Evolutionary conservation across 2,329 filamentous ascomycete species (phyloP).

Genomic region (Monosporascus sp.): DNA sequence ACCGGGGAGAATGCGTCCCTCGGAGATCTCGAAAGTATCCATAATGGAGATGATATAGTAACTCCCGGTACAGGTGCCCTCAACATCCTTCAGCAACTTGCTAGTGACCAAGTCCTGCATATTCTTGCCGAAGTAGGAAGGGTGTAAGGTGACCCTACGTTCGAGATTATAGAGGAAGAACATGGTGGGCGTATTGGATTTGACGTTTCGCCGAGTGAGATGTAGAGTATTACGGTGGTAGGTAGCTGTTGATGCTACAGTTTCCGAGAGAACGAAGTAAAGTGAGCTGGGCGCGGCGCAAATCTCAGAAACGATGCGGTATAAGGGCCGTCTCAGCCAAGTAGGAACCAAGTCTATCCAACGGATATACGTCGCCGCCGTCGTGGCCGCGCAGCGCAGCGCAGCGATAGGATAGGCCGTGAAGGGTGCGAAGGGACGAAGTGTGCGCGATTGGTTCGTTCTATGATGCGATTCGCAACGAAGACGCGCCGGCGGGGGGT

Average conservation of each 20-base stretch:
- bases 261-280: background rate
- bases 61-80: constrained; percentile 89
- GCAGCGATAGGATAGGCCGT: too few species aligned
- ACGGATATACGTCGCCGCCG: too few species aligned
- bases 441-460: too few species aligned
- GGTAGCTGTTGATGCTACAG: background rate
- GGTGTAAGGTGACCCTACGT: constrained; percentile 89
- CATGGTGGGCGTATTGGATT: constrained; percentile 50
- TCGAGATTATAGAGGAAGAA: constrained; percentile 98
- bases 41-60: constrained; percentile 99
- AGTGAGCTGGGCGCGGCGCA: too few species aligned
- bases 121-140: constrained; percentile 92
- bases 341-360: too few species aligned
- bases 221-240: background rate
- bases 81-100: constrained; percentile 86
- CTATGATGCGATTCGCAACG: too few species aligned
- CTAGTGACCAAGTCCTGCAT: constrained; percentile 88
- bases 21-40: constrained; percentile 91
- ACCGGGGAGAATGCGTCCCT: constrained; percentile 85
- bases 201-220: too few species aligned
- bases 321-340: too few species aligned
- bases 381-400: too few species aligned
- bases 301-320: too few species aligned
- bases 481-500: too few species aligned
- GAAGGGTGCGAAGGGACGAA: too few species aligned